Percentiles rank a stretch among this genome's conserved stretches.
Conservation (phyloP, 129 eudicot species). For the Mikania micrantha region DNA sequence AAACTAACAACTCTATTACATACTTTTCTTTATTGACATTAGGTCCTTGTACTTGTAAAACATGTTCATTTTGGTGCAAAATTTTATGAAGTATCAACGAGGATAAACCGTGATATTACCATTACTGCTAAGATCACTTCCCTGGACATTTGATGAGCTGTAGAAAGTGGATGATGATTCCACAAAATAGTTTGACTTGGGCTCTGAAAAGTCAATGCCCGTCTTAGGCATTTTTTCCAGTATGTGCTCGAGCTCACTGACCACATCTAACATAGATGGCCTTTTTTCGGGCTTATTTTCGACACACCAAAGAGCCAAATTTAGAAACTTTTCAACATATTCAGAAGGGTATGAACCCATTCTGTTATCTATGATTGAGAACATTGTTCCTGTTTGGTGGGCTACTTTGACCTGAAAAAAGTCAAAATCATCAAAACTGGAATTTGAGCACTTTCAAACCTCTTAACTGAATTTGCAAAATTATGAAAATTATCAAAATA, state of each 20-base stretch:
- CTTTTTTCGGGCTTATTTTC: conserved; percentile 57
- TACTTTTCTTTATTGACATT: neutral
- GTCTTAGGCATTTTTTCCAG: conserved; percentile 44
- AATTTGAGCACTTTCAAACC: neutral
- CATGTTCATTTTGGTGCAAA: conserved; percentile 14
- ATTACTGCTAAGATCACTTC: conserved; percentile 58
- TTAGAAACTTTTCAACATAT: conserved; percentile 55
- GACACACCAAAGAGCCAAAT: conserved; percentile 73
- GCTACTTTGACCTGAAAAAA: conserved; percentile 54
- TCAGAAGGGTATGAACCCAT: conserved; percentile 83
- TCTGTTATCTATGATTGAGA: conserved; percentile 53
- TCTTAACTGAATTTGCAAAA: neutral
- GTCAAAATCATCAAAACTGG: neutral
- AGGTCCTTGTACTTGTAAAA: neutral
- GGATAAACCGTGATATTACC: conserved; percentile 34
- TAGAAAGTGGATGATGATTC: conserved; percentile 33
- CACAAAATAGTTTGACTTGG: conserved; percentile 25
- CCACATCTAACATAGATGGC: conserved; percentile 72
- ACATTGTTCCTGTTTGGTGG: conserved; percentile 50
- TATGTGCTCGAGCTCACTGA: conserved; percentile 67
- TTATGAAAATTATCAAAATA: neutral
- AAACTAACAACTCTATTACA: too few relatives aligned
- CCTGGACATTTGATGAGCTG: conserved; percentile 33
- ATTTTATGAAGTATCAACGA: conserved; percentile 34
- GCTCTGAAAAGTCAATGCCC: conserved; percentile 18